Base-by-base conservation (phyloP, 805 yeast species). In the Lachancea sp. region DNA sequence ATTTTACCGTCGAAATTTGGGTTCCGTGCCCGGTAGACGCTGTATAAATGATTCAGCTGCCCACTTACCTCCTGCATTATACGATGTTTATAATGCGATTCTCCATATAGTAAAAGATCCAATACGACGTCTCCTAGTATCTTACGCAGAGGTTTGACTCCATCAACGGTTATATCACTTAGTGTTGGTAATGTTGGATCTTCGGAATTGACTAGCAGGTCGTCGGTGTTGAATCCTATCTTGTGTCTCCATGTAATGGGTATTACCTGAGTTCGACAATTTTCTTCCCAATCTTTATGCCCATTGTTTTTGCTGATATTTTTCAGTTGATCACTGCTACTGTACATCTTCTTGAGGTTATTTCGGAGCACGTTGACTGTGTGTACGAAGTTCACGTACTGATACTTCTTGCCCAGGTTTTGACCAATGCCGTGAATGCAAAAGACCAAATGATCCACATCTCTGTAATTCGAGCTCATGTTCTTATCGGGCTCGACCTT, bases 341-440 rank as follows among this genome's bases (percentile, higher is more conserved):
- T 54, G 45, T 70, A 74, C 3, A 78, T 67, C 4, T 61, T 59
- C 47, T 73, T 78, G 67, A 83, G 67, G 34, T 78, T 72, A 38
- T 70, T 65, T 44, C 88, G 64, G 46, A 89, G 60, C 23, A 73
- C 69, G 51, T 83, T 84, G 24, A 87, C 75, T 26, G 88, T 88
- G 56, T 88, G 95, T 7, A 87, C 79, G 65, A 90, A 92, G 60
- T 86, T 86, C 19, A 90, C 81, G 38, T 82, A 78, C 50, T 88
- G 89, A 54, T 82, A 78, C 52, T 76, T 76, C 34, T 78, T 69
- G 1, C 96, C 94, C 38, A 92, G 65, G 13, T 80, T 75, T 61
- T 90, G 98, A 2, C 97, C 98, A 45, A 90, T 85, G 0, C 98
- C 98, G 64, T 90, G 98, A 21, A 90, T 75, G 55, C 96, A 87